Base-by-base conservation (phyloP, 345 rosid genomes). In the Eucalyptus virginea region DNA sequence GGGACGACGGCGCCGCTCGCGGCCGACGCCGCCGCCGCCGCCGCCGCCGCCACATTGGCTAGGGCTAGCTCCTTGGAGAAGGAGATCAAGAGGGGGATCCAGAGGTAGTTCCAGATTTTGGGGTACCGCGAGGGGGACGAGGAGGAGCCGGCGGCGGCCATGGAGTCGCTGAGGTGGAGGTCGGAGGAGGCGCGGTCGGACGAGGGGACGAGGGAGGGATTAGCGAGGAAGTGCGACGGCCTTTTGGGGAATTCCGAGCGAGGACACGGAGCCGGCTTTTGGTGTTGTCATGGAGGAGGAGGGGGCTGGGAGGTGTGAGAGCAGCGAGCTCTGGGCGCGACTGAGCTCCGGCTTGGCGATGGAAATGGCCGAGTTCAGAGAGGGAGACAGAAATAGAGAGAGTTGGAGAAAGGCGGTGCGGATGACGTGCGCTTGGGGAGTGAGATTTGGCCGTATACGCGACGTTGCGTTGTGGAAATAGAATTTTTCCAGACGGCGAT, bases 21-120 rank as follows among this genome's bases (percentile, higher is more conserved):
- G 87, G 42, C 17, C 6, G 17, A 49, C 51, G 3, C 15, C 50
- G 5, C 19, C 21, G 8, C 54, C 51, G 3, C 15, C 50, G 5
- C 19, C 21, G 8, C 54, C 21, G 3, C 4, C 11, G 28, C 28
- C 5, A 2, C 60, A 2, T 91, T 90, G 52, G 90, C 93, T 16
- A 92, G 88, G 86, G 88, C 15, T 30, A 93, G 90, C 24, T 91
- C 95, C 90, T 93, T 95, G 87, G 94, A 92, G 86, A 96, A 89
- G n/a, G 92, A 89, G 87, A 96, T 86, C 65, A 94, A 87, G 42
- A 96, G 58, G 26, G 94, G 94, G 34, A 96, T 89, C 91, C 94
- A 91, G 17, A 94, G 87, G 91, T 92, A 96, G 89, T 89, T 92
- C 94, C 93, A 92, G 93, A 94, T 89, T 4, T 92, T 90, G 56